A percentile compares a stretch with the other conserved stretches of the same genome.
Conservation (phyloP, 225 moss, liverwort and hornwort genomes). For the Neckera pumila region DNA sequence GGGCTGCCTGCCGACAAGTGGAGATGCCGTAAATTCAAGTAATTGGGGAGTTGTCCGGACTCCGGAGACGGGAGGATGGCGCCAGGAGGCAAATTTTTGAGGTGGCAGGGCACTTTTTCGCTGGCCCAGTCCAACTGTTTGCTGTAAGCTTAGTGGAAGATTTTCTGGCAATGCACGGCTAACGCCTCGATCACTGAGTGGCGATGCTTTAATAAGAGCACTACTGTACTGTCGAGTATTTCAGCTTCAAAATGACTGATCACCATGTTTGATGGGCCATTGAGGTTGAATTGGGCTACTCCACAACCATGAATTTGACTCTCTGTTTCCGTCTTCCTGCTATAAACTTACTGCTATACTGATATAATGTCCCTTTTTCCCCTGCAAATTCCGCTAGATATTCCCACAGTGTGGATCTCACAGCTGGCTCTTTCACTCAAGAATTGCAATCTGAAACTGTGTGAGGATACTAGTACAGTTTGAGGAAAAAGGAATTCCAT, state of each 20-base stretch:
- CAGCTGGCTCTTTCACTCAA: neutral
- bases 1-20: neutral
- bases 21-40: neutral
- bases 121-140: neutral
- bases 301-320: neutral
- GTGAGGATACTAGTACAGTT: neutral
- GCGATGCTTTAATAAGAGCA: neutral
- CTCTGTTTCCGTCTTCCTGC: neutral
- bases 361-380: neutral
- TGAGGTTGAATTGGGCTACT: neutral
- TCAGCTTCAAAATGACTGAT: neutral
- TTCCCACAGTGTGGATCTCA: neutral
- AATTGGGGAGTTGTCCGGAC: neutral
- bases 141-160: neutral
- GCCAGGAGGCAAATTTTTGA: neutral
- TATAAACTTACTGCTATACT: neutral
- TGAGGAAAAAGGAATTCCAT: neutral
- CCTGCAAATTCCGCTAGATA: neutral
- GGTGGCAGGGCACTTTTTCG: too few species aligned
- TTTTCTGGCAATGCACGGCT: neutral
- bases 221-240: too few species aligned
- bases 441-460: neutral
- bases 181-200: too few species aligned
- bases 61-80: too few species aligned
- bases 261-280: neutral